phyloP scores from a whole-genome alignment of 78 protist species.

The Emiliania huxleyi region DNA sequence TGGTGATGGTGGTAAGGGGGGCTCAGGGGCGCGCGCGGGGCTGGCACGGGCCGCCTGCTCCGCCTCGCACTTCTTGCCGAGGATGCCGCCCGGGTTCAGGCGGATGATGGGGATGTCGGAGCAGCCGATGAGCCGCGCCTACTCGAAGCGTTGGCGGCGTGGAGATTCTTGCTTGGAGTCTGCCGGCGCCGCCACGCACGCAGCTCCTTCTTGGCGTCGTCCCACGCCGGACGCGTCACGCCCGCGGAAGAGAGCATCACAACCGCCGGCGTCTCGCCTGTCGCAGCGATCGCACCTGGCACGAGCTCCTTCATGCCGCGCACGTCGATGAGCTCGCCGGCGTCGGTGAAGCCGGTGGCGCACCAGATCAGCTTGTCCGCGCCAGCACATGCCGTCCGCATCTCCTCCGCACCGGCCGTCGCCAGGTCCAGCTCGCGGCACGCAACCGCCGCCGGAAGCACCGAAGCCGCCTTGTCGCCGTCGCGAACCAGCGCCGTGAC shows the following conservation, averaged over 20 bases:
- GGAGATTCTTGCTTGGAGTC: too few relatives aligned
- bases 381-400: neutral
- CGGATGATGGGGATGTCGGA: constrained; percentile 36
- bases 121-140: neutral
- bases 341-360: constrained; percentile 3
- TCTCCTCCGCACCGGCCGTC: neutral
- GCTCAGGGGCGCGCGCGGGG: too few relatives aligned
- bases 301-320: neutral
- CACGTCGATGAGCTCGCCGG: neutral
- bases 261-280: neutral
- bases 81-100: constrained; percentile 23
- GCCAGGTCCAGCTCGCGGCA: neutral
- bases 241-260: neutral
- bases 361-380: neutral
- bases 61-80: neutral
- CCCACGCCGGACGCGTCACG: neutral
- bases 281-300: neutral
- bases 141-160: too few relatives aligned
- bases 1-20: too few relatives aligned
- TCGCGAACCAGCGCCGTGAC: neutral
- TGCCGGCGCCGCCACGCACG: too few relatives aligned
- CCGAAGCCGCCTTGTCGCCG: neutral
- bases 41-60: neutral
- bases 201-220: neutral
- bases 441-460: neutral